phyloP scores from a whole-genome alignment of 2,329 filamentous ascomycete genomes.

The Leptosphaerulina australis region DNA sequence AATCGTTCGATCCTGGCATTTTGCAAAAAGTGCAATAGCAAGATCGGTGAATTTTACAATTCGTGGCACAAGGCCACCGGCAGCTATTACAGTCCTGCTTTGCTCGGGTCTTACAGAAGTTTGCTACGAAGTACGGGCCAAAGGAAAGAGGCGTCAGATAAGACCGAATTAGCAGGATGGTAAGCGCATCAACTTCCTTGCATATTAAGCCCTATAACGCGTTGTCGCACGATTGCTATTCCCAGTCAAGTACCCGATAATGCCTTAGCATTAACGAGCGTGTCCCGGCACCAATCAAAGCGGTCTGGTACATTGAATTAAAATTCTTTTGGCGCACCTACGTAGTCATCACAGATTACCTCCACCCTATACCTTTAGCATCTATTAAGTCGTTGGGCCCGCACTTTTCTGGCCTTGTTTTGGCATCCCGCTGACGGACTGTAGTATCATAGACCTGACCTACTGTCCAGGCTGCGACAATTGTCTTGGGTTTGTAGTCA shows the following conservation, averaged over 20 bases:
- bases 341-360: slow-evolving; percentile 43
- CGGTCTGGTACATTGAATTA: slow-evolving; percentile 35
- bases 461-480: slow-evolving; percentile 11
- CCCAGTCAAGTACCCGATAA: slow-evolving; percentile 36
- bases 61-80: slow-evolving; percentile 44
- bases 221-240: slow-evolving; percentile 38
- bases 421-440: slow-evolving; percentile 9
- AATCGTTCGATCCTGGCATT: slow-evolving; percentile 36
- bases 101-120: slow-evolving; percentile 43
- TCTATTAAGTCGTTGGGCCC: slow-evolving; percentile 43
- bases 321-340: slow-evolving; percentile 45
- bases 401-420: slow-evolving; percentile 10
- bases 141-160: slow-evolving; percentile 36
- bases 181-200: slow-evolving; percentile 37
- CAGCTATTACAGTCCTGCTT: slow-evolving; percentile 44
- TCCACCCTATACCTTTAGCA: slow-evolving; percentile 47
- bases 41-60: slow-evolving; percentile 48
- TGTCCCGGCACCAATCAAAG: slow-evolving; percentile 44
- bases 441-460: slow-evolving; percentile 14
- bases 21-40: slow-evolving; percentile 38
- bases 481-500: slow-evolving; percentile 37
- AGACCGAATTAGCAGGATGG: slow-evolving; percentile 47
- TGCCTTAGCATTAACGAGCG: slow-evolving; percentile 39
- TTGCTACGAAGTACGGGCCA: slow-evolving; percentile 34
- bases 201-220: slow-evolving; percentile 25